Evolutionary conservation across 495 filamentous ascomycete genomes (phyloP).

Genomic region (Aspergillus diversus): DNA sequence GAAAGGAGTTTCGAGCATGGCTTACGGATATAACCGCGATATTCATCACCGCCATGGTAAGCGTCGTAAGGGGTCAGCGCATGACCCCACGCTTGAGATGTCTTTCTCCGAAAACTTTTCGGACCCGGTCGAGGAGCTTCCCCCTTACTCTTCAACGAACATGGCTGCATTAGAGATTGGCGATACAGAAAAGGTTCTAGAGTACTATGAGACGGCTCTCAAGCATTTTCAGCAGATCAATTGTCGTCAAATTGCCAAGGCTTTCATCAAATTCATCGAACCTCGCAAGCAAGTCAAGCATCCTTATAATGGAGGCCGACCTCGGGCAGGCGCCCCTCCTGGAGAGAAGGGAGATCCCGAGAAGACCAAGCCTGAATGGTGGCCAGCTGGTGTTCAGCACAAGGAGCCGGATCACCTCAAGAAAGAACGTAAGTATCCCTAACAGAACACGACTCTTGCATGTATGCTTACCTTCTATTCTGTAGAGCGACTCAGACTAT

Average conservation of each 20-base stretch:
- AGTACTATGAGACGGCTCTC: conserved; percentile 44
- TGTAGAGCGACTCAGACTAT: conserved; percentile 44
- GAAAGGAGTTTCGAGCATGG: conserved; percentile 22
- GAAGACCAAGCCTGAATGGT: conserved; percentile 75
- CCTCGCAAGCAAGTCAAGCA: conserved; percentile 84
- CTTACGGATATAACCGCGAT: conserved; percentile 20
- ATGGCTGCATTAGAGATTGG: conserved; percentile 45
- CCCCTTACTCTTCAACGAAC: conserved; percentile 35
- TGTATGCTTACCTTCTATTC: conserved; percentile 5
- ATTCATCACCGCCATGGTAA: conserved; percentile 38
- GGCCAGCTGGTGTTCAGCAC: conserved; percentile 69
- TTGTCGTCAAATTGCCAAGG: conserved; percentile 65
- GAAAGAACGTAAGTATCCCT: conserved; percentile 66
- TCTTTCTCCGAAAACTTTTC: conserved; percentile 26
- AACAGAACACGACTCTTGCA: not conserved
- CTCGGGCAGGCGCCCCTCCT: conserved; percentile 38
- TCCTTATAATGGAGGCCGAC: conserved; percentile 72
- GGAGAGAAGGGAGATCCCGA: conserved; percentile 53
- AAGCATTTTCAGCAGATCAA: conserved; percentile 51
- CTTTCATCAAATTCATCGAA: conserved; percentile 80
- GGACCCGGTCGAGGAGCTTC: conserved; percentile 34
- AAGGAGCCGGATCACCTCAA: conserved; percentile 84
- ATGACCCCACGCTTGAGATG: conserved; percentile 21
- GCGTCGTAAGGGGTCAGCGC: conserved; percentile 36
- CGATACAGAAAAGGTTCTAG: conserved; percentile 39